Base-by-base conservation (phyloP, 441 rosid genomes). In the Brassica hybrid region DNA sequence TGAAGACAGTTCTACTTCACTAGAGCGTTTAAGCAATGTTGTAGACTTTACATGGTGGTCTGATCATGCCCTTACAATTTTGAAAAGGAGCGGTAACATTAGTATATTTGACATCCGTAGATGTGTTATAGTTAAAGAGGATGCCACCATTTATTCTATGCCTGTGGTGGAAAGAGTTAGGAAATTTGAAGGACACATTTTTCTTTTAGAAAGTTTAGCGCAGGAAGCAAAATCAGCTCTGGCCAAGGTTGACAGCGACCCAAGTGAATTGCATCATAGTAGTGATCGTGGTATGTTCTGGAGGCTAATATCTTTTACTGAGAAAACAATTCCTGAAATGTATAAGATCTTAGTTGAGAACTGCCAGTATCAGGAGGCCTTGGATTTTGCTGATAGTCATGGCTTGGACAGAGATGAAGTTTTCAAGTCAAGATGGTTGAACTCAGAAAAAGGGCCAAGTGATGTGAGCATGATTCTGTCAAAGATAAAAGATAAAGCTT, bases 31-130 rank as follows among this genome's bases (percentile, higher is more conserved):
- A 61, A 79, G 77, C 68, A 88, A 84, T 79, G 76, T 83, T 64
- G 80, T 80, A 62, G 99, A 96, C 81, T 91, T 96, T 72, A 85
- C 97, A 67, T 96, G 98, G 99, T 96, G 98, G 98, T 92, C 96
- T 72, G 94, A 90, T 74, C 88, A 89, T 19, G 64, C 89, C 80
- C 80, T 96, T 81, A 68, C 91, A 76, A 66, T 93, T 78, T 86
- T 86, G 65, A 94, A 84, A 82, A 81, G 78, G 74, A 79, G 84
- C 21, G 97, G 97, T 64, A 72, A 59, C 36, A 60, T 94, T 67
- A 76, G 84, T 65, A 87, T 91, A 89, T 66, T 85, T 72, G 91
- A 94, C 86, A 74, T 87, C 71, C 71, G 70, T 73, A 83, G 79
- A 60, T 90, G 91, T 79, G 80, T 76, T 77, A 86, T 83, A 78